Evolutionary conservation across 352 stramenopile genomes (phyloP).

Genomic region (Phytophthora fragariaefolia): DNA sequence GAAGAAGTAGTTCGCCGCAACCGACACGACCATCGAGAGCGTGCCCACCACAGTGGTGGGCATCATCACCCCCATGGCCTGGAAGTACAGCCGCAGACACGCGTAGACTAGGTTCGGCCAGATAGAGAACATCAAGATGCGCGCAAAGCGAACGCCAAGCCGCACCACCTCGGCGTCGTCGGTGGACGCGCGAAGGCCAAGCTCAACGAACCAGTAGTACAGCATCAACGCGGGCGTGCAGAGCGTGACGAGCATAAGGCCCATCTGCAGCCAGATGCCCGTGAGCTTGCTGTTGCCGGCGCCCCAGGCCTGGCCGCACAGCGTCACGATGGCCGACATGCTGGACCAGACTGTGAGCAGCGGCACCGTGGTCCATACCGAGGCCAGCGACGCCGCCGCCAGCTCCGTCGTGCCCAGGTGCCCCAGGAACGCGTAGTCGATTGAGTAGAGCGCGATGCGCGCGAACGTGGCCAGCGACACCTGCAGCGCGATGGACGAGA

Average conservation of each 20-base stretch:
- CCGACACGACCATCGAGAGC: slow-evolving; percentile 33
- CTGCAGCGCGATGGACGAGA: slow-evolving; percentile 74
- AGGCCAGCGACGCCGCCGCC: slow-evolving; percentile 72
- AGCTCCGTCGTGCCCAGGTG: slow-evolving; percentile 71
- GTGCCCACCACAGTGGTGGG: slow-evolving; percentile 35
- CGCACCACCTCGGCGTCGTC: slow-evolving; percentile 28
- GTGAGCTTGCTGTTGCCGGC: slow-evolving; percentile 62
- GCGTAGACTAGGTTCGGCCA: slow-evolving; percentile 39
- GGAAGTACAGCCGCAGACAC: slow-evolving; percentile 37
- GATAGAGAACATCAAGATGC: slow-evolving; percentile 39
- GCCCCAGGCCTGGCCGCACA: slow-evolving; percentile 75
- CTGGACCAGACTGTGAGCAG: slow-evolving; percentile 69
- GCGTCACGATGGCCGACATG: slow-evolving; percentile 73
- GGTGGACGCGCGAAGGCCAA: slow-evolving; percentile 30
- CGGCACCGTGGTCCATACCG: slow-evolving; percentile 72
- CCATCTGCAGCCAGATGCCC: slow-evolving; percentile 81
- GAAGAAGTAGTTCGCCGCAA: slow-evolving; percentile 34
- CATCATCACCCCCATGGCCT: slow-evolving; percentile 41
- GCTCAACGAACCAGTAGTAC: slow-evolving; percentile 39
- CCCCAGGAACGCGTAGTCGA: slow-evolving; percentile 79
- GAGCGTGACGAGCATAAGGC: slow-evolving; percentile 34
- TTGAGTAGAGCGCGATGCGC: slow-evolving; percentile 72
- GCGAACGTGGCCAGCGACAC: slow-evolving; percentile 77
- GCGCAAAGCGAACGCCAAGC: slow-evolving; percentile 33
- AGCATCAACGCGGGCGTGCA: slow-evolving; percentile 36